Base-by-base conservation (phyloP, 2,329 filamentous ascomycete species). In the Aureobasidium sp. region DNA sequence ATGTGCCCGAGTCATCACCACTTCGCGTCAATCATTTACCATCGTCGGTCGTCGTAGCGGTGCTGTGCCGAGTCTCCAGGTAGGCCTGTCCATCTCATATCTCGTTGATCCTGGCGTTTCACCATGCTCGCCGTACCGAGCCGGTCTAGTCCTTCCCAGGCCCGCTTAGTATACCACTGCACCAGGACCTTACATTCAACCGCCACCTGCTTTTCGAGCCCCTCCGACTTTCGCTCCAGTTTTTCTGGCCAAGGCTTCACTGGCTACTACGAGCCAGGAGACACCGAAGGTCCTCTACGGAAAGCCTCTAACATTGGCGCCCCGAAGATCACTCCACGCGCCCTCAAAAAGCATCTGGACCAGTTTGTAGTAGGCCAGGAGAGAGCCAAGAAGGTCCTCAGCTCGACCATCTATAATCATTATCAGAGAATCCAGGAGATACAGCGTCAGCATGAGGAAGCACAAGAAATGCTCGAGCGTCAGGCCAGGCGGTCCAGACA, bases 311-410 rank as follows among this genome's bases (percentile, higher is more conserved):
- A 78, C 37, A 81, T 83, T 64, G 83, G 83, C 62, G 79, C 79
- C 34, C 81, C 82, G 36, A 78, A 78, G 57, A 77, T 87, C 59
- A 87, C 85, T 10, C 85, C 85, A 8, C 82, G 80, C 67, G 76
- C 79, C 67, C 80, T 99, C 68, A 97, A 97, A 79, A 86, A 90
- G 70, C 89, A 94, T 69, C 85, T 97, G 36, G 94, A 99, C 72
- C 89, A 94, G 71, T 99, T 95, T 72, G 93, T 99, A 1, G 93
- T 99, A 4, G 94, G 93, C 44, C 94, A 99, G 74, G 91, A 97
- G 67, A 85, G 91, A 63, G 91, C 94, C 16, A 94, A 99, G 80
- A 95, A 96, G 74, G 90, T 92, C 14, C 85, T 97, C 65, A 94
- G 91, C 66, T 88, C 93, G 3, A 91, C 93, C 7, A 89, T 99